These are phyloP conservation scores for Juncus effusus DNA, from an alignment of 176 grass and related monocot species.

Conservation along the genomic window DNA sequence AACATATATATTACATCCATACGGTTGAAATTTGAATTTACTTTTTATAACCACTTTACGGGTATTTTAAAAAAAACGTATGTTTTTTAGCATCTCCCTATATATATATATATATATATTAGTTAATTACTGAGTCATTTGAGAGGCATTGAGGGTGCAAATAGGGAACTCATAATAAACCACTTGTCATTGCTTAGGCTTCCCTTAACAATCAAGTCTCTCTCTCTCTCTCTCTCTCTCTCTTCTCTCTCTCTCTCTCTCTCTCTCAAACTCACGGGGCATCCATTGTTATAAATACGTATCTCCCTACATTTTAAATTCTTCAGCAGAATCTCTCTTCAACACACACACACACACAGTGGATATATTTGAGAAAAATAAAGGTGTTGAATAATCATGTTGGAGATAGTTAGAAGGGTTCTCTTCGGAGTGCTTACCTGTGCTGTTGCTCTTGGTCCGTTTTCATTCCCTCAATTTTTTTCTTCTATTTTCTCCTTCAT, in stretches of 20 bases:
- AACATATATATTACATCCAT: too few relatives aligned
- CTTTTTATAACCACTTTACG: too few relatives aligned
- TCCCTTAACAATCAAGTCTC: not conserved
- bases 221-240: constrained; percentile 9
- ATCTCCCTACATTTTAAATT: too few relatives aligned
- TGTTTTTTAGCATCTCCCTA: too few relatives aligned
- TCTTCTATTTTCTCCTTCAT: too few relatives aligned
- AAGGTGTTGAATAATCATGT: not conserved
- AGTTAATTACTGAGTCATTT: too few relatives aligned
- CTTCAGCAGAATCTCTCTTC: not conserved
- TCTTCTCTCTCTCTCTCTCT: constrained; percentile 11
- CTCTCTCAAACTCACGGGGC: constrained; percentile 34
- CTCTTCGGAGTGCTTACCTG: constrained; percentile 55
- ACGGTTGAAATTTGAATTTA: too few relatives aligned
- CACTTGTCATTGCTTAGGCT: too few relatives aligned
- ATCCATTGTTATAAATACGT: not conserved
- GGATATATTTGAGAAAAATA: not conserved
- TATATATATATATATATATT: too few relatives aligned
- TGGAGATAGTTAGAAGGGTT: constrained; percentile 30
- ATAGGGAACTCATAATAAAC: too few relatives aligned
- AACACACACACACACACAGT: not conserved
- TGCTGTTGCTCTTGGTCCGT: constrained; percentile 65
- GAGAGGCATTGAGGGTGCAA: too few relatives aligned
- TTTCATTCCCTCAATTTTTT: not conserved
- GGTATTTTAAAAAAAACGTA: too few relatives aligned